Base-by-base conservation (phyloP, 768 basidiomycete species). In the Mycena vitilis region DNA sequence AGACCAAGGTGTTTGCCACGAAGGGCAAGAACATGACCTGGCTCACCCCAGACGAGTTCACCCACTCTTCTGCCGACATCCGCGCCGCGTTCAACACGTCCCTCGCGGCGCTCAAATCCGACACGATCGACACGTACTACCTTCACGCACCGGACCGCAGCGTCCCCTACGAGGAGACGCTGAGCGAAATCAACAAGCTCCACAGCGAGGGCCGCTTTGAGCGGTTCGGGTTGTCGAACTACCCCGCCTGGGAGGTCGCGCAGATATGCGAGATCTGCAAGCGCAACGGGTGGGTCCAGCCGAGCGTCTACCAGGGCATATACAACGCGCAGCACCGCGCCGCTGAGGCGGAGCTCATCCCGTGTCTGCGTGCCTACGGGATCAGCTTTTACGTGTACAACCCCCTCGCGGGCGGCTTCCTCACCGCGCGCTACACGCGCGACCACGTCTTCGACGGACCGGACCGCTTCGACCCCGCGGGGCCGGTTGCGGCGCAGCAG, bases 191-290 rank as follows among this genome's bases (percentile, higher is more conserved):
- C 10, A 76, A 85, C 59, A 77, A 79, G 57, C 69, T 86, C 40
- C 80, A 84, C 66, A 75, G 78, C 38, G 76, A 83, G 49, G 85
- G 85, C 0, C 74, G 74, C 44, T 85, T 85, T 58, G 79, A 86
- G 69, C 79, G 79, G 12, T 82, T 87, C 63, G 85, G 85, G 7
- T 71, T 87, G 63, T 84, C 83, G 56, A 87, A 87, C 75, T 87
- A 75, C 51, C 73, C 80, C 0, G 74, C 84, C 1, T 87, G 82
- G 81, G 84, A 86, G 73, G 70, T 68, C 30, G 58, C 48, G n/a
- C 54, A 65, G 42, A 45, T 45, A 22, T 55, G 30, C 22, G 45
- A 54, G 0, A 84, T 86, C 38, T 85, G 85, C 75, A 82, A 78
- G 53, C 77, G 76, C 10, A 83, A 83, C 10, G 78, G 79, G 5